Base-by-base conservation (phyloP, 306 rosid species). In the Pachyrhizus erosus region DNA sequence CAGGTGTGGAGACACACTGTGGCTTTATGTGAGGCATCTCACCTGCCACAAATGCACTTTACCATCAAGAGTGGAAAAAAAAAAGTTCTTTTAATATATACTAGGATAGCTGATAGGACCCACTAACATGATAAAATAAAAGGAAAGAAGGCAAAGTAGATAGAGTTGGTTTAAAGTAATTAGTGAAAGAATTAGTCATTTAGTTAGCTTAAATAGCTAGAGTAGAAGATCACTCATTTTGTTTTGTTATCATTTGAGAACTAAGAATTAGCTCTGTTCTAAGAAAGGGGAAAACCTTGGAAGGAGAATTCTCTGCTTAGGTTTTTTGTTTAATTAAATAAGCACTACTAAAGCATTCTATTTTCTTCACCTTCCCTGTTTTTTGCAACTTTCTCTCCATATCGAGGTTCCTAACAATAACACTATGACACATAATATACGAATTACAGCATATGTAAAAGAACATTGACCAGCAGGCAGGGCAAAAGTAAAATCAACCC, bases 21-120 rank as follows among this genome's bases (percentile, higher is more conserved):
- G 90, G 87, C 82, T 83, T 82, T 75, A 80, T 82, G 76, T 84
- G 86, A 80, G 82, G 84, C 33, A 51, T 79, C 79, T 89, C 93
- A 87, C 86, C 97, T 94, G 89, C 78, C 87, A 90, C 80, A 86
- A 76, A 87, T 83, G 49, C 57, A 75, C 55, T 20, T 37, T 45
- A 68, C 71, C 79, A 87, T 69, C 71, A 84, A 34, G 75, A 64
- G 70, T 33, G 45, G 26, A 71, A 77, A 67, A 62, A 9, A 51
- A 75, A 61, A 72, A n/a, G 48, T 43, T 21, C 34, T n/a, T 75
- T 79, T 51, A 46, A 45, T 45, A 21, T 45, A 76, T 54, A 69
- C 27, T 33, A 70, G 52, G 52, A 77, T 12, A 21, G n/a, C 31
- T 68, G 73, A 40, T 23, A 39, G 33, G 52, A 68, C 18, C 27